Evolutionary conservation across 2,329 filamentous ascomycete species (phyloP).

Genomic region (Colletotrichum siamense): DNA sequence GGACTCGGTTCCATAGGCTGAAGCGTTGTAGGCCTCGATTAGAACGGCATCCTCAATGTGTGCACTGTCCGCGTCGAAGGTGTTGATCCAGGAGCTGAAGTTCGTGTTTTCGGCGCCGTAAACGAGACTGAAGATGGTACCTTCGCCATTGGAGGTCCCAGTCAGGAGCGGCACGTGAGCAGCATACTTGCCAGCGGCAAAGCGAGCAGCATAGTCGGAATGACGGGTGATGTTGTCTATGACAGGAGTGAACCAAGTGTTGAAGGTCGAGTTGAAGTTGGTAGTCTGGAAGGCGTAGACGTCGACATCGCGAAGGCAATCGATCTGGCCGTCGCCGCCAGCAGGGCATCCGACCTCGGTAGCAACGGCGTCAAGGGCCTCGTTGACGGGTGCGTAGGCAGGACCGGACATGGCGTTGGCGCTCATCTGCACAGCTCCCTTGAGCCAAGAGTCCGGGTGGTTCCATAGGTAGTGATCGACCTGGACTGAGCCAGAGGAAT

Average conservation of each 20-base stretch:
- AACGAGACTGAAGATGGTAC: constrained; percentile 40
- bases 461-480: constrained; percentile 49
- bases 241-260: constrained; percentile 46
- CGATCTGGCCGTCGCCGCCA: constrained; percentile 35
- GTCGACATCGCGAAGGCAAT: constrained; percentile 39
- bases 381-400: constrained; percentile 39
- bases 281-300: constrained; percentile 33
- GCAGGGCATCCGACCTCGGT: constrained; percentile 39
- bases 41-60: constrained; percentile 39
- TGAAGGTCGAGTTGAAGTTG: constrained; percentile 40
- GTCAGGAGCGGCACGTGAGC: constrained; percentile 39
- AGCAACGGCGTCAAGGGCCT: constrained; percentile 40
- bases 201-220: constrained; percentile 33
- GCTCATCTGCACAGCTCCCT: constrained; percentile 44
- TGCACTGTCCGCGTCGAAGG: constrained; percentile 43
- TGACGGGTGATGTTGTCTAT: constrained; percentile 39
- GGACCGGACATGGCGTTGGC: constrained; percentile 46
- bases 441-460: constrained; percentile 40
- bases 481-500: constrained; percentile 41
- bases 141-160: constrained; percentile 40
- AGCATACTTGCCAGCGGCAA: constrained; percentile 31
- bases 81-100: constrained; percentile 33
- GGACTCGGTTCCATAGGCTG: constrained; percentile 40
- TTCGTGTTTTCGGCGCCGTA: constrained; percentile 36
- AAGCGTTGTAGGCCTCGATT: constrained; percentile 35